phyloP scores from a whole-genome alignment of 768 basidiomycete species.

The Podaxis sp. region DNA sequence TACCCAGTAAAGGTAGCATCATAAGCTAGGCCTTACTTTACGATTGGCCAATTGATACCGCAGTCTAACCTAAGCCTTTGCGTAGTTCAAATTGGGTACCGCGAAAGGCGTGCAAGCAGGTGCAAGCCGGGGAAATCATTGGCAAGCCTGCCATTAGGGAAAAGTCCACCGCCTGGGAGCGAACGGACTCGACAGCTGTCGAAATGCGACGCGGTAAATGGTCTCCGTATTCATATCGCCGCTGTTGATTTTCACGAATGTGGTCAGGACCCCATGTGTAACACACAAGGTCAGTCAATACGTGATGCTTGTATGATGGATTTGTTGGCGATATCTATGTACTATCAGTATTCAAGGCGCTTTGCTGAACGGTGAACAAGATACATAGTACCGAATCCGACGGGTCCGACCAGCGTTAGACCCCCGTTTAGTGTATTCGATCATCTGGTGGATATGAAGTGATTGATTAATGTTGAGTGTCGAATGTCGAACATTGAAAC shows the following conservation, averaged over 20 bases:
- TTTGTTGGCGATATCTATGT: too few species aligned
- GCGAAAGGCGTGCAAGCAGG: not conserved
- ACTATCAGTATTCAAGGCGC: not conserved
- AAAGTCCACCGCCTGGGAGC: too few species aligned
- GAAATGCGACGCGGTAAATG: not conserved
- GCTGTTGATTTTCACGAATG: not conserved
- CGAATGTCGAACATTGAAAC: not conserved
- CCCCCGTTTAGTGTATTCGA: not conserved
- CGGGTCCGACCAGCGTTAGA: not conserved
- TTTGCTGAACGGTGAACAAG: not conserved
- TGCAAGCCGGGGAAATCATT: not conserved
- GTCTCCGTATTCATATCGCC: not conserved
- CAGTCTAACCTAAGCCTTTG: not conserved
- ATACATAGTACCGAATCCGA: not conserved
- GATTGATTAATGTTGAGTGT: not conserved
- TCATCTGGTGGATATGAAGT: not conserved
- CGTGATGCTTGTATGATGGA: too few species aligned
- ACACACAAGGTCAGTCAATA: not conserved
- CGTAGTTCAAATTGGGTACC: not conserved
- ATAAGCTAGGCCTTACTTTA: too few species aligned
- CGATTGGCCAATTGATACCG: too few species aligned
- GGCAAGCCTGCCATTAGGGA: too few species aligned
- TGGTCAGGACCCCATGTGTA: not conserved
- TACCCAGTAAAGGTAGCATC: not conserved
- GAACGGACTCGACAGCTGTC: not conserved